These are phyloP conservation scores for Komagataella pastoris DNA, from an alignment of 805 yeast species.

Conservation along the genomic window DNA sequence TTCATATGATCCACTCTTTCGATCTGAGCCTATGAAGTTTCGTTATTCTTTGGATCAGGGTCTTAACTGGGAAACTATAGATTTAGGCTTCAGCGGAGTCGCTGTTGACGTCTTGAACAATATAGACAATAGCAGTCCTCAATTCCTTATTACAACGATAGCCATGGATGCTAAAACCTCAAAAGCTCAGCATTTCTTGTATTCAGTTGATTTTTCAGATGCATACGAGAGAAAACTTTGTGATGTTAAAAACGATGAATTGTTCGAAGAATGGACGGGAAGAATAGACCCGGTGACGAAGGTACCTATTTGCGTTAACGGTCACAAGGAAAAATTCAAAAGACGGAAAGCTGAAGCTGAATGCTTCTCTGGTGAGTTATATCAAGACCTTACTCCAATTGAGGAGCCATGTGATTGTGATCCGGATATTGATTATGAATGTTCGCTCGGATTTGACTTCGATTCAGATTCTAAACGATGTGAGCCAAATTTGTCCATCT, in stretches of 20 bases:
- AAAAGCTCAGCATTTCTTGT: slow-evolving; percentile 10
- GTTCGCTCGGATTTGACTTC: slow-evolving; percentile 35
- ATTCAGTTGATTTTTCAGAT: slow-evolving; percentile 39
- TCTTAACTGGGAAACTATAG: neutral
- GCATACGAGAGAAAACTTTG: slow-evolving; percentile 34
- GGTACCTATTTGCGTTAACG: slow-evolving; percentile 38
- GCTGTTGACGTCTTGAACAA: neutral
- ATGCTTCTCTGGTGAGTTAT: slow-evolving; percentile 45
- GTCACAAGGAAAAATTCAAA: slow-evolving; percentile 47
- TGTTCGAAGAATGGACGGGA: slow-evolving; percentile 50
- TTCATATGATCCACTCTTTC: slow-evolving; percentile 37
- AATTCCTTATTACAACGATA: slow-evolving; percentile 38
- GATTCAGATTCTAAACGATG: slow-evolving; percentile 6
- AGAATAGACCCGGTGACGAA: slow-evolving; percentile 20
- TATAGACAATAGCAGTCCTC: slow-evolving; percentile 51
- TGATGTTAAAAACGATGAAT: slow-evolving; percentile 24
- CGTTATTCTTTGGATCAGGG: neutral
- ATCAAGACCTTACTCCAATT: slow-evolving; percentile 27
- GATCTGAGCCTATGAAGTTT: neutral
- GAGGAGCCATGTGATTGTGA: slow-evolving; percentile 55
- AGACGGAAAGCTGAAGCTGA: slow-evolving; percentile 54
- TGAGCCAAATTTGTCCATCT: neutral
- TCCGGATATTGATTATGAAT: slow-evolving; percentile 49
- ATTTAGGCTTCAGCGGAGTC: neutral
- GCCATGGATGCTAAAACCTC: slow-evolving; percentile 6